phyloP scores from a whole-genome alignment of 352 stramenopile genomes.

The Elongisporangium senticosum region DNA sequence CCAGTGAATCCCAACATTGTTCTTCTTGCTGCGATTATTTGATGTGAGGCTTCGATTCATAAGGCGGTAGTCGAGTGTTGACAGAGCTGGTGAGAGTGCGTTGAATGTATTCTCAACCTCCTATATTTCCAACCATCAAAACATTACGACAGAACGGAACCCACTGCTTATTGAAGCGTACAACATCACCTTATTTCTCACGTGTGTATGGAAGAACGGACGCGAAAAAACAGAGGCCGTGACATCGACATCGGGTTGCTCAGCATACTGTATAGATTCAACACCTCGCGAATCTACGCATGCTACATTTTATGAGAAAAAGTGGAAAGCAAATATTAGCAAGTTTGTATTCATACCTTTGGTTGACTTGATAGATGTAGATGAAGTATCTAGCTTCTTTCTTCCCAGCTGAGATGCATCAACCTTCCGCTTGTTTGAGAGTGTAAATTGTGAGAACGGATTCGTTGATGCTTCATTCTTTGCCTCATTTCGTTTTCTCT shows the following conservation, averaged over 20 bases:
- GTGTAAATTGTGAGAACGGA: not conserved
- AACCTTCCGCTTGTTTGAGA: not conserved
- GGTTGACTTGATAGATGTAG: not conserved
- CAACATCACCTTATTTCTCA: conserved; percentile 11
- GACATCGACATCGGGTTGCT: not conserved
- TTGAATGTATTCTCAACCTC: not conserved
- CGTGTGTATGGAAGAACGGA: conserved; percentile 13
- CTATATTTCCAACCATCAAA: not conserved
- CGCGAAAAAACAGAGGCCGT: not conserved
- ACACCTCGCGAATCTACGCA: not conserved
- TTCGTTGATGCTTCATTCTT: not conserved
- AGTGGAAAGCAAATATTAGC: not conserved
- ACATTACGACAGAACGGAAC: not conserved
- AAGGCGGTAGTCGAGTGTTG: conserved; percentile 9
- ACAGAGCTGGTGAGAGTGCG: not conserved
- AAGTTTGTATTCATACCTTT: not conserved
- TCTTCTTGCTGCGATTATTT: not conserved
- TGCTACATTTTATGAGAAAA: not conserved
- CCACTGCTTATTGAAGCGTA: not conserved
- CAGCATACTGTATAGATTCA: not conserved
- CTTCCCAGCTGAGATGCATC: not conserved
- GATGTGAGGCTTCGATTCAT: conserved; percentile 5
- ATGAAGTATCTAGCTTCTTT: not conserved
- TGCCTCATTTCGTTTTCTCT: not conserved
- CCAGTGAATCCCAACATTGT: not conserved